phyloP scores from a whole-genome alignment of 768 basidiomycete species.

The Sarcodon sp. region DNA sequence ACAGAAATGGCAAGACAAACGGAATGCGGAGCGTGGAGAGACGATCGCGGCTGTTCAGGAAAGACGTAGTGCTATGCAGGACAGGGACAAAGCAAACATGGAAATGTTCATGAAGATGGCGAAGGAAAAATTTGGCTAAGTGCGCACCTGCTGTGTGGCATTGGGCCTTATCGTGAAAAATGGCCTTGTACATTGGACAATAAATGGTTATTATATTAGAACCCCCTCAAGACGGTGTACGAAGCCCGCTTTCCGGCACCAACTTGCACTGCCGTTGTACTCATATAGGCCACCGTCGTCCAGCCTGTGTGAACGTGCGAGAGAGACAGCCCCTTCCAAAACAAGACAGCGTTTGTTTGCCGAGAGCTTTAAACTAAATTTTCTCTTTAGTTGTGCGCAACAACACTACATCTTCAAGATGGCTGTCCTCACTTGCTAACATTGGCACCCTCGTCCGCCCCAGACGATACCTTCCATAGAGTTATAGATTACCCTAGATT shows the following conservation, averaged over 20 bases:
- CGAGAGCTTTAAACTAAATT: neutral
- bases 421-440: slow-evolving; percentile 41
- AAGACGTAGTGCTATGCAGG: slow-evolving; percentile 45
- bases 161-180: too few species aligned
- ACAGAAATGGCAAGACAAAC: slow-evolving; percentile 45
- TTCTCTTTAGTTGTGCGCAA: slow-evolving; percentile 2
- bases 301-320: too few species aligned
- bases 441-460: slow-evolving; percentile 12
- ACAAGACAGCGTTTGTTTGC: too few species aligned
- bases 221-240: too few species aligned
- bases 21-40: slow-evolving; percentile 27
- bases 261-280: too few species aligned
- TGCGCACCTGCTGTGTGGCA: too few species aligned
- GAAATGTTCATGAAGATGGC: slow-evolving; percentile 92
- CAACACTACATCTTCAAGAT: slow-evolving; percentile 17
- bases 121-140: slow-evolving; percentile 71
- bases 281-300: too few species aligned
- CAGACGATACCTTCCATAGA: slow-evolving; percentile 17
- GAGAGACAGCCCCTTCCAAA: too few species aligned
- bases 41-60: slow-evolving; percentile 41
- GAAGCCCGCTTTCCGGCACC: too few species aligned
- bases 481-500: slow-evolving; percentile 3
- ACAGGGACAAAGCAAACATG: slow-evolving; percentile 89
- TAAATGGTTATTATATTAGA: too few species aligned
- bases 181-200: too few species aligned